These are phyloP conservation scores for Rhynchospora pubera DNA, from an alignment of 176 grass and related monocot genomes.

Conservation along the genomic window DNA sequence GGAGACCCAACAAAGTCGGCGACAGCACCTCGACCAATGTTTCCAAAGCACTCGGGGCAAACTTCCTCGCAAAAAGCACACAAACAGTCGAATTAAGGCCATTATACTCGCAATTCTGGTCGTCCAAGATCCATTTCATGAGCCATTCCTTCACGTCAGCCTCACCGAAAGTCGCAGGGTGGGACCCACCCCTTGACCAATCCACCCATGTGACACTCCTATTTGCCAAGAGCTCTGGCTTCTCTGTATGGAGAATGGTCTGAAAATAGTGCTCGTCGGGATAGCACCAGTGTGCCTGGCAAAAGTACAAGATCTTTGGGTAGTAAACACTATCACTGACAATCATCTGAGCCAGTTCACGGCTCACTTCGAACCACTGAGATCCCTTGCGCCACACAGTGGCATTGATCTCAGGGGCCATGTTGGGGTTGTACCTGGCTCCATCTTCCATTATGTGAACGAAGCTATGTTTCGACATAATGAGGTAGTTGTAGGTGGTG, in stretches of 20 bases:
- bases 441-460: constrained; percentile 58
- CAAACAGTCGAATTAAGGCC: constrained; percentile 44
- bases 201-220: constrained; percentile 78
- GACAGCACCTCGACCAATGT: constrained; percentile 55
- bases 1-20: constrained; percentile 39
- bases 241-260: constrained; percentile 64
- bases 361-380: constrained; percentile 74
- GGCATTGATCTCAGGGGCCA: constrained; percentile 68
- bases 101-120: constrained; percentile 59
- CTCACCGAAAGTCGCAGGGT: constrained; percentile 79
- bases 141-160: constrained; percentile 49
- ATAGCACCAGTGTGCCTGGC: constrained; percentile 57
- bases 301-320: constrained; percentile 73
- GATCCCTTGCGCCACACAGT: constrained; percentile 72
- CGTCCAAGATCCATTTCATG: constrained; percentile 33
- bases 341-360: constrained; percentile 47
- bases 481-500: constrained; percentile 66
- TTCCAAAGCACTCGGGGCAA: constrained; percentile 61
- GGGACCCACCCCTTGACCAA: constrained; percentile 82
- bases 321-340: constrained; percentile 61
- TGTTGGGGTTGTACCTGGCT: constrained; percentile 54
- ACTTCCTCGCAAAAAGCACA: constrained; percentile 77
- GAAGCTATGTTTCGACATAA: constrained; percentile 57
- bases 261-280: constrained; percentile 94
- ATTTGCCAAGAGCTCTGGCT: constrained; percentile 55